Evolutionary conservation across 140 eudicot species (phyloP), one percentile per base, ranked within the genome.

Genomic region (Anethum foeniculum): DNA sequence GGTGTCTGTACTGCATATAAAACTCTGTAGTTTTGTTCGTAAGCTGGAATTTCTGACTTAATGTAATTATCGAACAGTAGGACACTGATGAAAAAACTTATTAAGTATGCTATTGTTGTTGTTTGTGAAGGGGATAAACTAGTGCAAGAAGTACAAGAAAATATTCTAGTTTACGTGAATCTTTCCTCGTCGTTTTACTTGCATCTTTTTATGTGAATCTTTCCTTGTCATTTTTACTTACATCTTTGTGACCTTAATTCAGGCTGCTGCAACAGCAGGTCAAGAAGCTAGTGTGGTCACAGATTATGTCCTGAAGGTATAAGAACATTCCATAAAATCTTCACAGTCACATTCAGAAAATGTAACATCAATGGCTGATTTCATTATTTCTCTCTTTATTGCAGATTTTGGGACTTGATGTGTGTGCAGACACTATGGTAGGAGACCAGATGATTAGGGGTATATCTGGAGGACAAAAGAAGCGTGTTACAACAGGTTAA

Each of bases 391-490:
- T 75, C 79, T 48, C 13, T 30, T 80, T n/a, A 23, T 73, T 80
- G 58, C 80, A 91, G 96, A 71, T 87, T 62, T 81, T 92, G 78
- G 97, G 97, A 46, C 85, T 92, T 68, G 97, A 92, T 21, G 65
- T 89, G 52, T 92, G 97, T 83, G 91, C 93, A 5, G 96, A 92
- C 78, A 92, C 93, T 41, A 47, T 88, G 84, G 97, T 90, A 0
- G 97, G 97, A 8, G 93, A 90, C 88, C 88, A 89, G 67, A 89
- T 92, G 96, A 71, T 85, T 7, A 82, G 93, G 56, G 97, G 97
- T 25, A 90, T 92, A 23, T 92, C 93, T 13, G 97, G 97, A n/a
- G 95, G 97, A 4, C 94, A 91, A 77, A 89, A 79, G 85, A 91
- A 91, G 79, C 91, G 97, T 46, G 91, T 93, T 56, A 93, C 98